Base-by-base conservation (phyloP, 2,329 filamentous ascomycete species). In the Juglanconis oblonga region DNA sequence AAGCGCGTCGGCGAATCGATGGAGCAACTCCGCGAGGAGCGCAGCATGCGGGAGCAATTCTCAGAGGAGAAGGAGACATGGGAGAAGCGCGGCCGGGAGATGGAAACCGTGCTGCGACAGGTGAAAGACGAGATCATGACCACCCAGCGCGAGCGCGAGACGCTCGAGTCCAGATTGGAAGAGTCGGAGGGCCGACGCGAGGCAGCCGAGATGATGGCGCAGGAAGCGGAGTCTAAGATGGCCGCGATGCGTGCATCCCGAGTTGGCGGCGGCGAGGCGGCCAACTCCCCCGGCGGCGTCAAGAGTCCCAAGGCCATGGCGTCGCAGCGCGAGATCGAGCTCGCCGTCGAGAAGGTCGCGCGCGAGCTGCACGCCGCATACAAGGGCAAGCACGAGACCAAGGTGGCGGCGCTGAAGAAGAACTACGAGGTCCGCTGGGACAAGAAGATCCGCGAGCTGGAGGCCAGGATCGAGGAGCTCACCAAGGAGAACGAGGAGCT, bases 301-400 rank as follows among this genome's bases (percentile, higher is more conserved):
- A 76, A 70, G 66, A 72, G 65, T 52, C 62, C 70, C 32, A 67
- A 71, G 32, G 64, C 62, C 31, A 59, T 66, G 33, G 64, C 72
- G 56, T 67, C 73, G 62, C 73, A 76, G 67, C 72, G 77, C 66
- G 92, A 96, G 65, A 89, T 97, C 53, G 93, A 97, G 70, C 81
- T 90, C 49, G 89, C 90, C 1, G 89, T 94, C 29, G 92, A 97
- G 74, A 92, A 93, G 66, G 92, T 98, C 45, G 93, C 94, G n/a
- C 85, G 92, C 35, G 95, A 99, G 71, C 82, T 99, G 45, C 95
- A 99, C 72, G 83, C 88, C 0, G 82, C 97, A 10, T 99, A 99
- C 83, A 98, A 97, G 78, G 87, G 89, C 71, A 99, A 99, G 77
- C 95, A 99, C 73, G 94, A 98, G 78, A 91, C 88, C 64, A 99